Percentiles rank a stretch among this genome's conserved stretches.
These are phyloP conservation scores for Silene vulgaris DNA, from an alignment of 179 eudicot species.

Conservation along the genomic window DNA sequence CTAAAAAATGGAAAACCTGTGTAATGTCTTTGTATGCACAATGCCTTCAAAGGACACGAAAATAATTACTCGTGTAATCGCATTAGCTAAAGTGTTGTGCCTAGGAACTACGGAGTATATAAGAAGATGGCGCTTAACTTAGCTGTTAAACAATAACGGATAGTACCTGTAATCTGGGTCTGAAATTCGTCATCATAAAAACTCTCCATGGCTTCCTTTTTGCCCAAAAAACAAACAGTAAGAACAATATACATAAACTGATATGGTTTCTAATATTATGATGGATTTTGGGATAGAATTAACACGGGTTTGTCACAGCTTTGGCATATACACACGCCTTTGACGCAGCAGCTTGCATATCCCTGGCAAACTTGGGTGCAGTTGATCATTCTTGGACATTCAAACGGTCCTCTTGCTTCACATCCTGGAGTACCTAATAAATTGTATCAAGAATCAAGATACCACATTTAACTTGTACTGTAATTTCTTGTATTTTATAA, in stretches of 20 bases:
- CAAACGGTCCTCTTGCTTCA: slow-evolving; percentile 22
- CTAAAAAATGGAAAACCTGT: no score
- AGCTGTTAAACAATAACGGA: no score
- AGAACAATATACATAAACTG: background rate
- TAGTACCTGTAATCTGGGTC: no score
- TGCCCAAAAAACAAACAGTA: background rate
- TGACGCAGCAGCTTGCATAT: slow-evolving; percentile 23
- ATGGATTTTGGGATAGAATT: background rate
- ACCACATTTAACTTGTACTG: background rate
- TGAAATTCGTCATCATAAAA: no score
- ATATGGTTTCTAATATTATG: background rate
- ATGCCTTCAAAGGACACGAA: no score
- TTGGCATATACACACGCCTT: slow-evolving; percentile 23
- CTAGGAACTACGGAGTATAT: background rate
- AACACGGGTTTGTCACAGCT: background rate
- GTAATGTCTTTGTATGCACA: no score
- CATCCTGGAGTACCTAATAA: slow-evolving; percentile 16
- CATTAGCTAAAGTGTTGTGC: background rate
- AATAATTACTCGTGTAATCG: no score
- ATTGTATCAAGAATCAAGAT: background rate
- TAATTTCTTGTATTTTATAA: background rate
- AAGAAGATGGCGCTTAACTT: background rate
- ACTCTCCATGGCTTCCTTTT: no score
- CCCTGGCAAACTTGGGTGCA: slow-evolving; percentile 24
- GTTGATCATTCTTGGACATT: slow-evolving; percentile 21